phyloP scores from a whole-genome alignment of 768 basidiomycete species.

The Lentinula edodes region DNA sequence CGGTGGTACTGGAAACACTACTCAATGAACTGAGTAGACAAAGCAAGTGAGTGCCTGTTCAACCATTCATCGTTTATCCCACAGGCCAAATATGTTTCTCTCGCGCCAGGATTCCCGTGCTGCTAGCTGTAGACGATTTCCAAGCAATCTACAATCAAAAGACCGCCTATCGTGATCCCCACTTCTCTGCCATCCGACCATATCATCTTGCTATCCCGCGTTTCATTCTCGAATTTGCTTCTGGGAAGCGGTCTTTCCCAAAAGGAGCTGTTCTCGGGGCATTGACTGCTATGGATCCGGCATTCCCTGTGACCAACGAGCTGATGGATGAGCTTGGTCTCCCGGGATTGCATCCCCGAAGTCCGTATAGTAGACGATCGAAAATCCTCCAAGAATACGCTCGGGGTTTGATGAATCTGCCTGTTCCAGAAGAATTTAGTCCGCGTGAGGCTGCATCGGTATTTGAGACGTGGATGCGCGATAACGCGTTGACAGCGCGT shows the following conservation, averaged over 20 bases:
- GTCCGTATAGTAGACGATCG: slow-evolving; percentile 54
- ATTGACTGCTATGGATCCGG: slow-evolving; percentile 54
- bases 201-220: slow-evolving; percentile 80
- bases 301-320: slow-evolving; percentile 54
- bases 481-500: slow-evolving; percentile 49
- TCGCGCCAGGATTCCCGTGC: slow-evolving; percentile 57
- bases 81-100: background rate
- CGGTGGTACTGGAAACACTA: slow-evolving; percentile 18
- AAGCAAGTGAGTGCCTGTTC: slow-evolving; percentile 41
- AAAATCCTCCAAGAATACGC: slow-evolving; percentile 29
- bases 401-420: slow-evolving; percentile 43
- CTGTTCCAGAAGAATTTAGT: slow-evolving; percentile 53
- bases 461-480: slow-evolving; percentile 73
- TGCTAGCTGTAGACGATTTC: slow-evolving; percentile 85
- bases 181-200: slow-evolving; percentile 60
- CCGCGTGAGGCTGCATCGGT: slow-evolving; percentile 66
- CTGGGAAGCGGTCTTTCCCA: slow-evolving; percentile 66
- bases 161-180: slow-evolving; percentile 68
- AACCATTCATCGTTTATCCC: background rate
- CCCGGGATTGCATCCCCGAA: slow-evolving; percentile 24
- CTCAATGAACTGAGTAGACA: slow-evolving; percentile 62
- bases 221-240: slow-evolving; percentile 70
- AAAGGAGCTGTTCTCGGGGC: slow-evolving; percentile 73
- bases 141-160: slow-evolving; percentile 68
- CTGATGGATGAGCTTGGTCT: slow-evolving; percentile 52